Conservation (phyloP, 164 flowering plant species). For the Amborella trichopoda region DNA sequence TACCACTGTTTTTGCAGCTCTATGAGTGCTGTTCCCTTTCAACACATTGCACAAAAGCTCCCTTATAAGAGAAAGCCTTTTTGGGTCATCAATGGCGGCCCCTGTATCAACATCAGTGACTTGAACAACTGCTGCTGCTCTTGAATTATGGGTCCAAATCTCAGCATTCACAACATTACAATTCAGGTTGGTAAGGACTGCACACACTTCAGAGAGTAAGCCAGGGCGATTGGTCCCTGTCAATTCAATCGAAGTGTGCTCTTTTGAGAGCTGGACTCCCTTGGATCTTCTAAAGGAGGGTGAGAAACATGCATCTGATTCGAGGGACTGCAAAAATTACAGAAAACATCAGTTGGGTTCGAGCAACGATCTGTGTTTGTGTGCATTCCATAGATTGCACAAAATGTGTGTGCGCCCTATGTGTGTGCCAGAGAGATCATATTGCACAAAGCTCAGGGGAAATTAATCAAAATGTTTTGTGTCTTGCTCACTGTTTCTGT, state of each 20-base stretch:
- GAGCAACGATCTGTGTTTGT: too few species aligned
- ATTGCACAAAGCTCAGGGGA: too few species aligned
- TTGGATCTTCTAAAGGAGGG: slow-evolving; percentile 19
- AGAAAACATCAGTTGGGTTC: too few species aligned
- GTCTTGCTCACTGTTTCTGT: too few species aligned
- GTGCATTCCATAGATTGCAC: too few species aligned
- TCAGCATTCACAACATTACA: slow-evolving; percentile 41
- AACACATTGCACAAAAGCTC: slow-evolving; percentile 24
- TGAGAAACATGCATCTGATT: slow-evolving; percentile 14
- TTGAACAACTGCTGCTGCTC: slow-evolving; percentile 34
- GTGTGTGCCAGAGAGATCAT: too few species aligned
- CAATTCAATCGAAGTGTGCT: slow-evolving; percentile 39
- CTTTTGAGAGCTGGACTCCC: slow-evolving; percentile 26
- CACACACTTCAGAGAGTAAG: slow-evolving; percentile 43
- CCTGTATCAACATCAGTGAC: slow-evolving; percentile 27
- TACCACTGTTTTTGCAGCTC: slow-evolving; percentile 13
- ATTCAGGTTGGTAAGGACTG: slow-evolving; percentile 33
- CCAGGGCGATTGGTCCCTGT: slow-evolving; percentile 47
- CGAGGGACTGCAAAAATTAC: slow-evolving; percentile 21
- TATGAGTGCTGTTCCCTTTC: slow-evolving; percentile 15
- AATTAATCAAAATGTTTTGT: too few species aligned
- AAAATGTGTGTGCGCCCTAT: too few species aligned
- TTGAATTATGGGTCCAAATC: slow-evolving; percentile 56
- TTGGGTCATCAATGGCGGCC: slow-evolving; percentile 26
- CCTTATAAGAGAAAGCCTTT: slow-evolving; percentile 22